These are phyloP conservation scores for Xylariaceae sp. DNA, from an alignment of 2,329 filamentous ascomycete genomes.

Conservation along the genomic window DNA sequence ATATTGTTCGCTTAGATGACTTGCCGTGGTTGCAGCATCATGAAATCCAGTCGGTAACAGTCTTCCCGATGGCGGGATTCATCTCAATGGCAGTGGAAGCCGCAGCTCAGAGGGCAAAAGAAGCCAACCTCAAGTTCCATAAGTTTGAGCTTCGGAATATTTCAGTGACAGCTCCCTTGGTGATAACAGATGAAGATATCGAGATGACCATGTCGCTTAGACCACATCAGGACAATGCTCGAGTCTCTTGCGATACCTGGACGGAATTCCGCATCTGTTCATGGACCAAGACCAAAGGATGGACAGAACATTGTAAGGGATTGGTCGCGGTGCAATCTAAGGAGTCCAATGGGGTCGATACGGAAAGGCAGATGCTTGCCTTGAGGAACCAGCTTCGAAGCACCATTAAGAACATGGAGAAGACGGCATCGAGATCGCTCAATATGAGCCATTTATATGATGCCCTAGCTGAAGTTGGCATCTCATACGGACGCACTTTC, in stretches of 20 bases:
- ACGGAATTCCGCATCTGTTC: conserved; percentile 54
- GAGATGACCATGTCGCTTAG: conserved; percentile 47
- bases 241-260: conserved; percentile 43
- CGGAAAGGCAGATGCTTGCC: conserved; percentile 29
- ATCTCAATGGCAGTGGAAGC: conserved; percentile 49
- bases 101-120: conserved; percentile 33
- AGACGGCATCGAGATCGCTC: conserved; percentile 29
- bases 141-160: conserved; percentile 45
- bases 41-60: conserved; percentile 49
- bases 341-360: conserved; percentile 39
- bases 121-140: conserved; percentile 33
- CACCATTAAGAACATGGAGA: conserved; percentile 29
- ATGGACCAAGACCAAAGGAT: conserved; percentile 46
- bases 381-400: conserved; percentile 30
- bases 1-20: conserved; percentile 43
- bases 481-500: conserved; percentile 48
- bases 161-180: conserved; percentile 41
- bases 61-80: conserved; percentile 52
- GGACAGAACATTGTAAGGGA: conserved; percentile 56
- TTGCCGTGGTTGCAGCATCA: conserved; percentile 56
- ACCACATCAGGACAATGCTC: conserved; percentile 38
- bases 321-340: conserved; percentile 39
- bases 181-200: conserved; percentile 44
- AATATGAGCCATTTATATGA: conserved; percentile 41
- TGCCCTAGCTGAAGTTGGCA: conserved; percentile 41